These are phyloP conservation scores for Phytophthora tentaculata DNA, from an alignment of 352 stramenopile genomes.

Conservation along the genomic window DNA sequence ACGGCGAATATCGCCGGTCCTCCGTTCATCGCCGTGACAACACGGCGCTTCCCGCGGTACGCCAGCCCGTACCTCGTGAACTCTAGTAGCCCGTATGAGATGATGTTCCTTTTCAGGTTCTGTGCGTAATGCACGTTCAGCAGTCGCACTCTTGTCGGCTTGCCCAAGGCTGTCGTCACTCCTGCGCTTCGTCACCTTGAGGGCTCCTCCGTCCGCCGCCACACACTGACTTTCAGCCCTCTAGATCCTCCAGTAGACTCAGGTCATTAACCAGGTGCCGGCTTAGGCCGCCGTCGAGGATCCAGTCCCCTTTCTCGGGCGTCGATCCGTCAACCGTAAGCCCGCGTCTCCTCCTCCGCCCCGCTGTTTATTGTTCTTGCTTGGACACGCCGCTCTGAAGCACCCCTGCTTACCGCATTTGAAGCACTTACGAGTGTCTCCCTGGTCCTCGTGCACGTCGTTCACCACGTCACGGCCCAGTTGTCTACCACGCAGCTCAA, in stretches of 20 bases:
- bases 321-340: too few species aligned
- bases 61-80: constrained; percentile 3
- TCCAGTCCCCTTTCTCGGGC: neutral
- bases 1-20: constrained; percentile 13
- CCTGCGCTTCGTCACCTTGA: neutral
- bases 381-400: too few species aligned
- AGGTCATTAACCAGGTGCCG: constrained; percentile 21
- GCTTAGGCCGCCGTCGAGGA: constrained; percentile 3
- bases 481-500: too few species aligned
- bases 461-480: constrained; percentile 1
- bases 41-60: constrained; percentile 7
- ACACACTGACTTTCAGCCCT: neutral
- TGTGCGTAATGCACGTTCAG: constrained; percentile 17
- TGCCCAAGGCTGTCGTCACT: constrained; percentile 8
- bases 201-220: constrained; percentile 1
- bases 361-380: too few species aligned
- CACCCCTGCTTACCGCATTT: too few species aligned
- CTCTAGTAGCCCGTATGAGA: constrained; percentile 25
- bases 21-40: neutral
- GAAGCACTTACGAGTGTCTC: too few species aligned
- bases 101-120: constrained; percentile 26
- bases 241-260: too few species aligned
- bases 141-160: constrained; percentile 7
- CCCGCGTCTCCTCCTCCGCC: too few species aligned
- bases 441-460: neutral